phyloP scores from a whole-genome alignment of 345 rosid species.

The Eucalyptus shirleyi region DNA sequence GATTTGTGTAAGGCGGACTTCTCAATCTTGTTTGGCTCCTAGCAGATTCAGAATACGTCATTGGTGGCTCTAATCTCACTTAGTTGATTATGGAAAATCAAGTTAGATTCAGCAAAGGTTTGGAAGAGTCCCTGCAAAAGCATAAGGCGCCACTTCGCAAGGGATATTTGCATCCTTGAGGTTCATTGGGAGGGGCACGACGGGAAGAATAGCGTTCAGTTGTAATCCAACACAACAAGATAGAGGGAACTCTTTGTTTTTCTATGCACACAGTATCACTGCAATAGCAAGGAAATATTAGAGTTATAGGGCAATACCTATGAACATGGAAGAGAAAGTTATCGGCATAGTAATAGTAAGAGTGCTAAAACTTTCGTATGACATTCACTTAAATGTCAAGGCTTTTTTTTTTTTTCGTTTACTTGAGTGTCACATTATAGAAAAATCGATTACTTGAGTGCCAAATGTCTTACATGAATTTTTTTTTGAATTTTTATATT shows the following conservation, averaged over 20 bases:
- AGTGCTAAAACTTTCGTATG: accelerated
- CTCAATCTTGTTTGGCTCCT: not conserved
- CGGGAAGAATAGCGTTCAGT: not conserved
- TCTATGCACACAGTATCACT: not conserved
- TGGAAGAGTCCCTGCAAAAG: not conserved
- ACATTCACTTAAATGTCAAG: too few relatives aligned
- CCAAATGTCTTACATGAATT: too few relatives aligned
- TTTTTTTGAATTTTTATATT: too few relatives aligned
- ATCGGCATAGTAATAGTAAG: too few relatives aligned
- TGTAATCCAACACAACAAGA: not conserved
- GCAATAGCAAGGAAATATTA: not conserved
- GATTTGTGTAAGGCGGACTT: not conserved
- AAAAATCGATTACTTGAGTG: too few relatives aligned
- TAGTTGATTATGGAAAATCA: not conserved
- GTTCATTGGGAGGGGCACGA: not conserved
- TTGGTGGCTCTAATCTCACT: not conserved
- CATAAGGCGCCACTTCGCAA: not conserved
- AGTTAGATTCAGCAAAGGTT: not conserved
- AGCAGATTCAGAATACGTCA: not conserved
- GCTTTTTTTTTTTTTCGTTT: accelerated
- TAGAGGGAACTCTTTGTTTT: not conserved
- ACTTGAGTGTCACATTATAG: accelerated
- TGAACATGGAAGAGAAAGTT: not conserved
- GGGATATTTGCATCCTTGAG: not conserved
- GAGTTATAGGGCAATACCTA: not conserved